Conservation (phyloP, 2,329 filamentous ascomycete species). For the Colletotrichum echinochloae region DNA sequence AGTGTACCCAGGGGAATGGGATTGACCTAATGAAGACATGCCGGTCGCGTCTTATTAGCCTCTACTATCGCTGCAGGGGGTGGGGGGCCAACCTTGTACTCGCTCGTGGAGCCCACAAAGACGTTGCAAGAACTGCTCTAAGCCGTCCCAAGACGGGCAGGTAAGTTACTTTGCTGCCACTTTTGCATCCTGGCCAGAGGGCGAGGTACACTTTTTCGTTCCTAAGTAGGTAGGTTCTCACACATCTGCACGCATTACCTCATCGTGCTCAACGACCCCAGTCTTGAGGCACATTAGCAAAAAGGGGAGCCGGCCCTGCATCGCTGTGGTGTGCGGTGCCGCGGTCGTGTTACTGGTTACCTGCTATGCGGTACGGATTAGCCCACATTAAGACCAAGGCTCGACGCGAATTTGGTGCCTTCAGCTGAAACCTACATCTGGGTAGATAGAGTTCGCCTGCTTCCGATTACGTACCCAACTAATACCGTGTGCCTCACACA, state of each 20-base stretch:
- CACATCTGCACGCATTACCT: constrained; percentile 5
- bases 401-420: neutral
- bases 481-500: constrained; percentile 1
- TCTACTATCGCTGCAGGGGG: constrained; percentile 37
- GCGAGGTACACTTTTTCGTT: constrained; percentile 22
- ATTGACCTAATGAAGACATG: constrained; percentile 41
- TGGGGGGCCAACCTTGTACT: constrained; percentile 33
- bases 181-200: constrained; percentile 11
- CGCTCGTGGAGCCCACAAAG: constrained; percentile 17
- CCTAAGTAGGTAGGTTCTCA: neutral
- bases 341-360: constrained; percentile 13
- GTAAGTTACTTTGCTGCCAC: constrained; percentile 39
- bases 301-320: constrained; percentile 2
- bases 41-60: constrained; percentile 42
- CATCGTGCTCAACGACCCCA: constrained; percentile 4
- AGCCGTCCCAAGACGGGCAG: constrained; percentile 30
- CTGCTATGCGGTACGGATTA: constrained; percentile 3
- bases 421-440: constrained; percentile 15
- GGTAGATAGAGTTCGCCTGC: neutral
- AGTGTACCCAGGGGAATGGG: constrained; percentile 41
- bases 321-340: neutral
- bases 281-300: neutral
- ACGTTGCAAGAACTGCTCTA: constrained; percentile 30
- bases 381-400: constrained; percentile 2
- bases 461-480: neutral